Base-by-base conservation (phyloP, 768 basidiomycete species). In the Terana coerulea region DNA sequence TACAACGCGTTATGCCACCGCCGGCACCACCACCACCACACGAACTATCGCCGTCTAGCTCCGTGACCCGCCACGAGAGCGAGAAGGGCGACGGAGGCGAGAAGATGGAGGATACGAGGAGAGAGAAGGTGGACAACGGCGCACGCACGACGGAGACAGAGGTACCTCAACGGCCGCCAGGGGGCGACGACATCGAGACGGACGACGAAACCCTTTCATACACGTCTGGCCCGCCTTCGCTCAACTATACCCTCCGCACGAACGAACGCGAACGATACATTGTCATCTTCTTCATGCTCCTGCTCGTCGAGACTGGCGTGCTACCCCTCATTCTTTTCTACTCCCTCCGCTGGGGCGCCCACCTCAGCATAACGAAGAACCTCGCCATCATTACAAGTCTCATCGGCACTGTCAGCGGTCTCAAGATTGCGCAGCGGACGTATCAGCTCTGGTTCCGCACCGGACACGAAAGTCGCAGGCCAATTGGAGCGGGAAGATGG, bases 261-360 rank as follows among this genome's bases (percentile, higher is more conserved):
- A 29, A 34, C 12, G 25, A 28, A n/a, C 56, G 64, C 25, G 54
- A 61, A 34, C 46, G 60, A 17, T 57, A 53, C 22, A 61, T 65
- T 39, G 47, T 48, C 39, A 15, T 61, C 52, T 67, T 61, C 56
- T 57, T 61, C 52, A 50, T 46, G 28, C 57, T 67, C 42, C 52
- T 67, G 36, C 64, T 65, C 60, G n/a, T 59, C 42, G 64, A 67
- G 53, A 53, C 65, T 15, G 56, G 65, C 39, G 36, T 65, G 40
- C 59, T 67, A 19, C 65, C 64, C 3, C 59, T 67, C 50, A 61
- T 67, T 21, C 57, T 67, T 40, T 67, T 63, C 55, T 67, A 59
- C 52, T 58, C 64, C 2, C 57, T 67, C 15, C 47, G 52, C 22
- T 64, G 62, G 64, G 65, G 65, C 34, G 62, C 64, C 0, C 65